Conservation (phyloP, 1,284 basidiomycete species). For the Bjerkandera adusta region DNA sequence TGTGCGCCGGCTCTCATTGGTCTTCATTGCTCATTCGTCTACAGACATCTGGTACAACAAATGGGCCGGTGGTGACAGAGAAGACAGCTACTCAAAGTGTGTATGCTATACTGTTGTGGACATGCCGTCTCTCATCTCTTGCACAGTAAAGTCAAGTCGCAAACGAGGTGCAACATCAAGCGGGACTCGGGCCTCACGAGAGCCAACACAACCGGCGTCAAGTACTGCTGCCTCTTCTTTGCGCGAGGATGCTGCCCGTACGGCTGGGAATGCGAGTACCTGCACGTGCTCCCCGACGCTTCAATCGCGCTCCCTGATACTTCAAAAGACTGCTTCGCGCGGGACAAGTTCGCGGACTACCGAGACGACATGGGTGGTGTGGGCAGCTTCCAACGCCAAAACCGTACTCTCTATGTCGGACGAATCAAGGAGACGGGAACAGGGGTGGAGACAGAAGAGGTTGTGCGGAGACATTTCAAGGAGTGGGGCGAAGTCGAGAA, state of each 20-base stretch:
- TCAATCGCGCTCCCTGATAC: constrained; percentile 76
- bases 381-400: constrained; percentile 91
- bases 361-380: constrained; percentile 99
- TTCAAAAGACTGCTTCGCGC: constrained; percentile 94
- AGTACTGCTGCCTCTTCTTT: constrained; percentile 95
- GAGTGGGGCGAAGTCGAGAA: constrained; percentile 97
- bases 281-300: constrained; percentile 83
- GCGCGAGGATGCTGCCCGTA: constrained; percentile 96
- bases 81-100: constrained; percentile 90
- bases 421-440: constrained; percentile 90
- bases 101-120: constrained; percentile 29
- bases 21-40: constrained; percentile 16
- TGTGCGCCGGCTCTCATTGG: not conserved
- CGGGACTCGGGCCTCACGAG: constrained; percentile 91
- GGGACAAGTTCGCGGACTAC: constrained; percentile 97
- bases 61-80: constrained; percentile 94
- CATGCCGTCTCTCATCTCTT: constrained; percentile 7
- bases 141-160: constrained; percentile 87
- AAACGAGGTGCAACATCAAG: constrained; percentile 88
- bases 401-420: constrained; percentile 94
- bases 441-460: constrained; percentile 87
- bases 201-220: constrained; percentile 87
- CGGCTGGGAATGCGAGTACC: constrained; percentile 95
- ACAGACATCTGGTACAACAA: constrained; percentile 99
- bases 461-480: constrained; percentile 88